These are phyloP conservation scores for Penicillium ochrochloron DNA, from an alignment of 495 filamentous ascomycete species.

Conservation along the genomic window DNA sequence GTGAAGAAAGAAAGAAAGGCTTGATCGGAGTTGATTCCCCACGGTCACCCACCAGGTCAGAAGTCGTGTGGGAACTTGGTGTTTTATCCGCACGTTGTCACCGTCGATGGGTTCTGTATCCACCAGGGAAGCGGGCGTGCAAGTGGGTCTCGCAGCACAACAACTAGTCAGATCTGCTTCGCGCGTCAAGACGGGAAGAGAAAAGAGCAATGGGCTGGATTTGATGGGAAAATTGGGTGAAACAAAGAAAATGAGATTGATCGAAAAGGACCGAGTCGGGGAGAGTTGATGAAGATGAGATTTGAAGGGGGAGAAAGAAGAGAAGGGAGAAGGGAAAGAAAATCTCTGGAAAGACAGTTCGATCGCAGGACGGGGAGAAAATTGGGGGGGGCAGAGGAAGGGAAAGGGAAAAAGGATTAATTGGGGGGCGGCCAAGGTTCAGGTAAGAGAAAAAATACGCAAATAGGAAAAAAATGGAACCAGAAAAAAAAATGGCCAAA, in stretches of 20 bases:
- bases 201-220: conserved; percentile 3
- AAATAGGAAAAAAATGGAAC: conserved; percentile 1
- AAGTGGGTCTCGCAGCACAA: conserved; percentile 51
- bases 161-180: conserved; percentile 47
- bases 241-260: conserved; percentile 17
- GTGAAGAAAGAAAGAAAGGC: conserved; percentile 43
- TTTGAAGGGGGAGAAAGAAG: conserved; percentile 24
- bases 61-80: conserved; percentile 49
- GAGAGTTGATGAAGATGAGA: conserved; percentile 19
- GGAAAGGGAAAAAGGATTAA: conserved; percentile 26
- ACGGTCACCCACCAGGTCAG: conserved; percentile 49
- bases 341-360: conserved; percentile 24
- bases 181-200: conserved; percentile 41
- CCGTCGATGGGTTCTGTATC: conserved; percentile 50
- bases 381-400: conserved; percentile 34
- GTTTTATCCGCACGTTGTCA: conserved; percentile 54
- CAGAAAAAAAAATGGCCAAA: conserved; percentile 36
- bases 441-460: conserved; percentile 31
- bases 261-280: conserved; percentile 28
- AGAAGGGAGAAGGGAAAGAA: conserved; percentile 30
- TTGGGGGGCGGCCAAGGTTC: conserved; percentile 36
- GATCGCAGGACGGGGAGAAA: conserved; percentile 20
- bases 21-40: conserved; percentile 51
- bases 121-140: conserved; percentile 50
- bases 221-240: neutral